Conservation (phyloP, 1,284 basidiomycete species). For the Cutaneotrichosporon cutaneum region DNA sequence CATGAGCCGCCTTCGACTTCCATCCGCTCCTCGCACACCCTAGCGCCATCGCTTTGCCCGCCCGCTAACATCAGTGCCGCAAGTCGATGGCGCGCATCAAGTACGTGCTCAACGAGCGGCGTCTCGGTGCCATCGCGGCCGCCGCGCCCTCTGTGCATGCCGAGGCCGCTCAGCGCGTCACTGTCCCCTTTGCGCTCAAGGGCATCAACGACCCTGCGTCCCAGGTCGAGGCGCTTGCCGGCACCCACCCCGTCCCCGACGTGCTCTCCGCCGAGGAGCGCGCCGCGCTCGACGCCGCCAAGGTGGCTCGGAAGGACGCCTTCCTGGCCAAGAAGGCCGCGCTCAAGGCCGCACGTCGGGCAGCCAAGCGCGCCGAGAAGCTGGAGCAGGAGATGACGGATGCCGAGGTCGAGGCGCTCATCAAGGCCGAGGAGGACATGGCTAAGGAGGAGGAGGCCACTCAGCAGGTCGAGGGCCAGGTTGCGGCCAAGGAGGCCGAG, state of each 20-base stretch:
- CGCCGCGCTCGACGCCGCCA: slow-evolving; percentile 2
- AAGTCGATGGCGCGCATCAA: slow-evolving; percentile 98
- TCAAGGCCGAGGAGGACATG: slow-evolving; percentile 5
- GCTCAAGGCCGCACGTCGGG: slow-evolving; percentile 24
- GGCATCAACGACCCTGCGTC: slow-evolving; percentile 17
- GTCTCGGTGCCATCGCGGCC: slow-evolving; percentile 69
- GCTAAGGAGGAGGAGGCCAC: slow-evolving; percentile 27
- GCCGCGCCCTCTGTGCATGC: slow-evolving; percentile 37
- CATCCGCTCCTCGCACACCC: background rate
- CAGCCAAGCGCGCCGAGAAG: slow-evolving; percentile 22
- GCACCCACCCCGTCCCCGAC: slow-evolving; percentile 12
- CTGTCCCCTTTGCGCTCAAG: slow-evolving; percentile 11
- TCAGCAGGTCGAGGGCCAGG: background rate
- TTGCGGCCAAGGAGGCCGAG: slow-evolving; percentile 29
- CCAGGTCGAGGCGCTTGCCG: slow-evolving; percentile 16
- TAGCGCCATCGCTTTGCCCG: slow-evolving; percentile 4
- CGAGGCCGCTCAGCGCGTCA: background rate
- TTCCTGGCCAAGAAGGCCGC: slow-evolving; percentile 20
- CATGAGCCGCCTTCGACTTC: too few relatives aligned
- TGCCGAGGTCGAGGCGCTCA: slow-evolving; percentile 26
- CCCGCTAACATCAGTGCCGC: slow-evolving; percentile 62
- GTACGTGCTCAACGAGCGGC: slow-evolving; percentile 85
- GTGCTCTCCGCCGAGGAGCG: background rate
- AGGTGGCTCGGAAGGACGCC: background rate
- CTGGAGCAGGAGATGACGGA: slow-evolving; percentile 37